Evolutionary conservation across 192 early-diverging fungal species (phyloP).

Genomic region (Linnemannia schmuckeri): DNA sequence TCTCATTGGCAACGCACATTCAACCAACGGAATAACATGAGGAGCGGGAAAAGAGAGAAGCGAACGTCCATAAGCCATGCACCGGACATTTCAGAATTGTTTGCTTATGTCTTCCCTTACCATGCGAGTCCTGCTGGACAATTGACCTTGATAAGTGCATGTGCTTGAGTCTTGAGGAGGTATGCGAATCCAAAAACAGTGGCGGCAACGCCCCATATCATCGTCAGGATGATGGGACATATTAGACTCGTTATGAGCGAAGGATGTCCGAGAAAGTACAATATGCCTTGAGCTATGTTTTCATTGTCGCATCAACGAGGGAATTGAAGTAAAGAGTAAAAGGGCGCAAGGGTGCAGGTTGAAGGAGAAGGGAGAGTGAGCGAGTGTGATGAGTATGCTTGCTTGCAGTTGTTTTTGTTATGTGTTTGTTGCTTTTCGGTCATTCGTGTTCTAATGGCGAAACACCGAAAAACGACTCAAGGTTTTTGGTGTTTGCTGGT

Average conservation of each 20-base stretch:
- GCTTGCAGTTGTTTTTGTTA: neutral
- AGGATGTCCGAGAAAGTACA: slow-evolving; percentile 46
- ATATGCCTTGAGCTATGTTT: slow-evolving; percentile 31
- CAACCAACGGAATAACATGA: no score
- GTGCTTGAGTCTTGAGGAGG: slow-evolving; percentile 68
- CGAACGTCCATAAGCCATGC: no score
- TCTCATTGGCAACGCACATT: no score
- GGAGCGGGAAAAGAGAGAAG: no score
- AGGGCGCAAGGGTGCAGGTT: neutral
- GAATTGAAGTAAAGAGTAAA: no score
- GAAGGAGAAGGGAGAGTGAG: neutral
- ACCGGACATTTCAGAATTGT: no score
- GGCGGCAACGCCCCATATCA: slow-evolving; percentile 41
- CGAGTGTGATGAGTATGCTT: neutral
- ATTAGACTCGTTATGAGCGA: slow-evolving; percentile 45
- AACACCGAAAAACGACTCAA: neutral
- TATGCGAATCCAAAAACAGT: slow-evolving; percentile 61
- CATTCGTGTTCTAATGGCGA: neutral
- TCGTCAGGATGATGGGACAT: slow-evolving; percentile 48
- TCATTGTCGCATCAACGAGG: neutral
- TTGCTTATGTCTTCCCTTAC: slow-evolving; percentile 15
- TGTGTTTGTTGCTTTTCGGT: neutral
- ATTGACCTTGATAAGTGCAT: slow-evolving; percentile 63
- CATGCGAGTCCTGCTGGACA: slow-evolving; percentile 73
- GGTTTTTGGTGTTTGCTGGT: neutral